Conservation (phyloP, 1,284 basidiomycete genomes). For the Testicularia cyperi region DNA sequence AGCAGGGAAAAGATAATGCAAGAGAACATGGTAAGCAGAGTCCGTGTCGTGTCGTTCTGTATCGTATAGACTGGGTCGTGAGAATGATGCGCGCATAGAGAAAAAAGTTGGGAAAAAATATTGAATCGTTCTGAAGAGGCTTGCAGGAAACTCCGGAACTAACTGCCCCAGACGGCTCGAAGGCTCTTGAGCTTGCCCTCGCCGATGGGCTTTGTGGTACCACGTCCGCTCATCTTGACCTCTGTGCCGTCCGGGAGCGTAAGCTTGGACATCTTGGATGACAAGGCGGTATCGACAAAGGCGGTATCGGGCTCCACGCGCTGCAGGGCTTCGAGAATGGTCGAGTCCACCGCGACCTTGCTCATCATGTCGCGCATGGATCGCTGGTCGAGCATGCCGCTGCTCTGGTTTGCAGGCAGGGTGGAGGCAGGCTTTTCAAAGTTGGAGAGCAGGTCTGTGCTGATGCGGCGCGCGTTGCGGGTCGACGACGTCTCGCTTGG, state of each 20-base stretch:
- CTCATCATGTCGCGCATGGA: slow-evolving; percentile 27
- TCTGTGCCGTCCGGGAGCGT: slow-evolving; percentile 14
- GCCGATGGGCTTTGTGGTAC: slow-evolving; percentile 50
- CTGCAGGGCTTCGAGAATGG: slow-evolving; percentile 20
- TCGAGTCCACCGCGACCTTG: slow-evolving; percentile 30
- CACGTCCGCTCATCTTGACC: slow-evolving; percentile 41
- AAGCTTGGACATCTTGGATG: too few species aligned
- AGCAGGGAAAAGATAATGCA: too few species aligned
- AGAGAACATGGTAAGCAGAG: too few species aligned
- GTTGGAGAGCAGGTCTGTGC: slow-evolving; percentile 24
- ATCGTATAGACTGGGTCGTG: too few species aligned
- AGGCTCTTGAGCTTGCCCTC: slow-evolving; percentile 40
- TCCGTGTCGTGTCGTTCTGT: too few species aligned
- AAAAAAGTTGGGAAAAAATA: too few species aligned
- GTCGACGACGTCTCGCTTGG: too few species aligned
- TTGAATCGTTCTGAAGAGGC: not conserved
- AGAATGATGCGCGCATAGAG: too few species aligned
- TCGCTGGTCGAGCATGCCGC: not conserved
- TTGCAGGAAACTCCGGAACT: not conserved
- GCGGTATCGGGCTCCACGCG: slow-evolving; percentile 2
- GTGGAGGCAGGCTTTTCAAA: slow-evolving; percentile 10
- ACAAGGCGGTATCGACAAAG: too few species aligned
- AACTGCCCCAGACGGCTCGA: slow-evolving; percentile 46
- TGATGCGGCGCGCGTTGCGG: slow-evolving; percentile 18
- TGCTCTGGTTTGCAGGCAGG: not conserved